Conservation (phyloP, 2,329 filamentous ascomycete genomes). For the Penicillium sp. region DNA sequence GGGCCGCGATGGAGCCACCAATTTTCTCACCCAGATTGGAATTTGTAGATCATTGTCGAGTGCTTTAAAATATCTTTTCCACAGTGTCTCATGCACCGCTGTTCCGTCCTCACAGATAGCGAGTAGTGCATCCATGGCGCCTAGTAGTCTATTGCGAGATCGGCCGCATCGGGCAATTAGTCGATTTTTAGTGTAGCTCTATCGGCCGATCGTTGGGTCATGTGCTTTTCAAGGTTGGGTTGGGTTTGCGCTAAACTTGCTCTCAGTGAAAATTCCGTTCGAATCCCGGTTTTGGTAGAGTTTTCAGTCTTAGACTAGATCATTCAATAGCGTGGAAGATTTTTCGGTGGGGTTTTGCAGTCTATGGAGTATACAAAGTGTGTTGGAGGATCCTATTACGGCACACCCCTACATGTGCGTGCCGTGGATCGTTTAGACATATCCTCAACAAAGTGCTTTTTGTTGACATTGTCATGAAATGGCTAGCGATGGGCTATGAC, state of each 20-base stretch:
- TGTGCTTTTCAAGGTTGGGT: slow-evolving; percentile 1
- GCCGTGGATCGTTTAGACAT: no score
- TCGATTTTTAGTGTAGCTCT: slow-evolving; percentile 1
- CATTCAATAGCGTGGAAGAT: neutral
- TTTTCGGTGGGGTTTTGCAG: no score
- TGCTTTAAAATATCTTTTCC: neutral
- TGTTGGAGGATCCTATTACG: no score
- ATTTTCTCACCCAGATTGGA: neutral
- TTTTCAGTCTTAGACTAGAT: neutral
- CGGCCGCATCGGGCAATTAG: slow-evolving; percentile 1
- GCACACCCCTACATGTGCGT: no score
- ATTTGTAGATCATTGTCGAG: neutral
- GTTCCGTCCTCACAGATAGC: neutral
- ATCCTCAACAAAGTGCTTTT: no score
- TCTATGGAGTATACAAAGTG: no score
- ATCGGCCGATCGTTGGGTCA: slow-evolving; percentile 11
- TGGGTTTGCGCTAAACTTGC: neutral
- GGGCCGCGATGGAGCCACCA: neutral
- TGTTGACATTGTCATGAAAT: no score
- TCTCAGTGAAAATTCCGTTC: neutral
- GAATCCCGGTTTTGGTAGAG: neutral
- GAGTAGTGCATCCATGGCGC: slow-evolving; percentile 2
- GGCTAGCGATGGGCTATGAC: no score
- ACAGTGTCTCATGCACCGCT: neutral
- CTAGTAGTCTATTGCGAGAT: slow-evolving; percentile 1